These are phyloP conservation scores for Sphenostylis stenocarpa DNA, from an alignment of 306 rosid species.

Conservation along the genomic window DNA sequence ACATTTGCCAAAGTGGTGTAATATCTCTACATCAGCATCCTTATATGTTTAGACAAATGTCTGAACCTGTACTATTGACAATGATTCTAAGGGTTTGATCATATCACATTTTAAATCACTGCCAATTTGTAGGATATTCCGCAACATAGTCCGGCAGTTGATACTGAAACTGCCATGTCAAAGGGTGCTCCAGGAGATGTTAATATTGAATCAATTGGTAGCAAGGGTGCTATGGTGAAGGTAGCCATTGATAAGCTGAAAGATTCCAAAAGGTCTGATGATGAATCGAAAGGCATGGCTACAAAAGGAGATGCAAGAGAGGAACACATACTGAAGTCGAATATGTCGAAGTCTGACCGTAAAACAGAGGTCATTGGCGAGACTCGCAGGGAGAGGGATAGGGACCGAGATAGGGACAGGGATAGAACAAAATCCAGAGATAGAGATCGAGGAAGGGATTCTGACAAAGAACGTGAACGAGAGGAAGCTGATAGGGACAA, in stretches of 20 bases:
- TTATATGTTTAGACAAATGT: conserved; percentile 20
- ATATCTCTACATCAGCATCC: background rate
- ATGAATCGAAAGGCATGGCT: conserved; percentile 58
- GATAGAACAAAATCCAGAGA: conserved; percentile 68
- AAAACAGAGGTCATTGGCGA: conserved; percentile 58
- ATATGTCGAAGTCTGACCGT: conserved; percentile 66
- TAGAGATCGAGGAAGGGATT: conserved; percentile 86
- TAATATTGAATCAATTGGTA: conserved; percentile 47
- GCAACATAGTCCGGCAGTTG: conserved; percentile 55
- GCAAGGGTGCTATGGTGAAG: conserved; percentile 54
- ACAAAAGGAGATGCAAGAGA: conserved; percentile 60
- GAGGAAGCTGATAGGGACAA: conserved; percentile 78
- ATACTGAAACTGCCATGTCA: conserved; percentile 37
- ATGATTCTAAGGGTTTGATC: background rate
- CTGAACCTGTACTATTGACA: background rate
- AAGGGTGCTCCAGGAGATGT: conserved; percentile 49
- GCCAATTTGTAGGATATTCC: conserved; percentile 58
- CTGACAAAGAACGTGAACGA: conserved; percentile 79
- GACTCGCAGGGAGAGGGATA: conserved; percentile 50
- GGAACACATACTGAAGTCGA: conserved; percentile 55
- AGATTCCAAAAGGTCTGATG: conserved; percentile 64
- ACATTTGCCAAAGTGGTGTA: background rate
- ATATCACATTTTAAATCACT: conserved; percentile 1
- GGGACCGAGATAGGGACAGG: conserved; percentile 59
- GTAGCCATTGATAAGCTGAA: conserved; percentile 58